phyloP scores from a whole-genome alignment of 768 basidiomycete species.

The Termitomyces sp. region DNA sequence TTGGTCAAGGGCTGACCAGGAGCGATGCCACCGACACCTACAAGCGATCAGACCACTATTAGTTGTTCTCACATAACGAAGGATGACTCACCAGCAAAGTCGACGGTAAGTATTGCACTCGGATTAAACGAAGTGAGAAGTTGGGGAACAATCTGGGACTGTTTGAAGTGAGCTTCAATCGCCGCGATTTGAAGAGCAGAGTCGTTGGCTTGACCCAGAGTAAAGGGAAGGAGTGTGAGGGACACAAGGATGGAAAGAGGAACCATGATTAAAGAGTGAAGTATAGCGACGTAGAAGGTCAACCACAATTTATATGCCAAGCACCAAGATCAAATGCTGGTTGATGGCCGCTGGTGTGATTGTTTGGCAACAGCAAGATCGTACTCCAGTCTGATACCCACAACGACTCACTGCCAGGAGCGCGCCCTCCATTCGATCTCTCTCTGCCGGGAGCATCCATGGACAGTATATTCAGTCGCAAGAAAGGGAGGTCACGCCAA shows the following conservation, averaged over 20 bases:
- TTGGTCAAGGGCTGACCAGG: constrained; percentile 55
- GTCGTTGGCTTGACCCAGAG: constrained; percentile 39
- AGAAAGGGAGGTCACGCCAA: constrained; percentile 54
- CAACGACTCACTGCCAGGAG: not conserved
- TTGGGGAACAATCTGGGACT: constrained; percentile 56
- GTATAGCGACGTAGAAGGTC: too few species aligned
- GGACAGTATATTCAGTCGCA: constrained; percentile 65
- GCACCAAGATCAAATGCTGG: too few species aligned
- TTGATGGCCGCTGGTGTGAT: not conserved
- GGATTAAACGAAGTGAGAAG: constrained; percentile 58
- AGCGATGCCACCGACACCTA: constrained; percentile 39
- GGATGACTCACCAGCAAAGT: constrained; percentile 32
- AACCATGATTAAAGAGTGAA: constrained; percentile 20
- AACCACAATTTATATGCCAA: too few species aligned
- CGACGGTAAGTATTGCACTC: constrained; percentile 45
- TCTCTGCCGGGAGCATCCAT: constrained; percentile 26
- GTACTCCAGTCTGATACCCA: not conserved
- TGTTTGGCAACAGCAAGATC: constrained; percentile 7
- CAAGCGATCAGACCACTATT: not conserved
- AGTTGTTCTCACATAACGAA: not conserved
- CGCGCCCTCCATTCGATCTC: not conserved
- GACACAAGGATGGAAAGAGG: constrained; percentile 25
- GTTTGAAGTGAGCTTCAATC: constrained; percentile 63
- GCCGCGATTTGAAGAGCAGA: constrained; percentile 42
- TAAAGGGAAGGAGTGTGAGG: constrained; percentile 35